Evolutionary conservation across 768 basidiomycete genomes (phyloP).

Genomic region (Termitomyces titanicus): DNA sequence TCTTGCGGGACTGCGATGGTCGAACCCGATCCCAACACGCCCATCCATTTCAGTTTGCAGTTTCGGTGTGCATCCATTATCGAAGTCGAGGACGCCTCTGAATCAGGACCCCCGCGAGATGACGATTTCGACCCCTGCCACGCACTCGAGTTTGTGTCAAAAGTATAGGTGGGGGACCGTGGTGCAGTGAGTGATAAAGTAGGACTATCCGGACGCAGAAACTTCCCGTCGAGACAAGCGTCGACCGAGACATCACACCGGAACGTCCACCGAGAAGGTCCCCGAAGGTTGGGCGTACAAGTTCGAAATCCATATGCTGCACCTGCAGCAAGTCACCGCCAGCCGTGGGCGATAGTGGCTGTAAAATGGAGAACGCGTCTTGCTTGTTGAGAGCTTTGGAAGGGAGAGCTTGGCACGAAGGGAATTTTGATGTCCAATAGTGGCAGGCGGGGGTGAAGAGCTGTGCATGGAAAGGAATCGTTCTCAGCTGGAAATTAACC

Average conservation of each 20-base stretch:
- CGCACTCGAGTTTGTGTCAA: slow-evolving; percentile 7
- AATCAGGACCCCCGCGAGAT: slow-evolving; percentile 18
- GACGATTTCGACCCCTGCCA: slow-evolving; percentile 5
- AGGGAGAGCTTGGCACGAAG: no score
- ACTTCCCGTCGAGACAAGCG: slow-evolving; percentile 20
- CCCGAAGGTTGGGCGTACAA: slow-evolving; percentile 59
- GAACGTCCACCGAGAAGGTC: slow-evolving; percentile 34
- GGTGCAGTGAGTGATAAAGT: no score
- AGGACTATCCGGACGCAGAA: slow-evolving; percentile 39
- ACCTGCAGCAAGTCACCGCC: slow-evolving; percentile 67
- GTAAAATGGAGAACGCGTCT: slow-evolving; percentile 28
- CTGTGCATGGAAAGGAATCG: slow-evolving; percentile 27
- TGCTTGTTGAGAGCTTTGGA: slow-evolving; percentile 55
- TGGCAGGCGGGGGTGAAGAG: slow-evolving; percentile 32
- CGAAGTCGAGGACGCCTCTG: slow-evolving; percentile 34
- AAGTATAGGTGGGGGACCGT: no score
- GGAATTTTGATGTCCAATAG: slow-evolving; percentile 34
- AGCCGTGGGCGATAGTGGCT: slow-evolving; percentile 16
- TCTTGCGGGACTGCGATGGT: slow-evolving; percentile 66
- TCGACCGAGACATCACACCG: slow-evolving; percentile 32
- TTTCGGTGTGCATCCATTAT: slow-evolving; percentile 66
- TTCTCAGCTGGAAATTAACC: slow-evolving; percentile 18
- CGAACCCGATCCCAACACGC: slow-evolving; percentile 48
- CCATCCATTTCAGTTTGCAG: slow-evolving; percentile 69
- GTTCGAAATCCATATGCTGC: slow-evolving; percentile 79